A percentile compares a stretch with the other conserved stretches of the same genome.
Evolutionary conservation across 2,329 filamentous ascomycete species (phyloP).

Genomic region (Aspergillus amoenus): DNA sequence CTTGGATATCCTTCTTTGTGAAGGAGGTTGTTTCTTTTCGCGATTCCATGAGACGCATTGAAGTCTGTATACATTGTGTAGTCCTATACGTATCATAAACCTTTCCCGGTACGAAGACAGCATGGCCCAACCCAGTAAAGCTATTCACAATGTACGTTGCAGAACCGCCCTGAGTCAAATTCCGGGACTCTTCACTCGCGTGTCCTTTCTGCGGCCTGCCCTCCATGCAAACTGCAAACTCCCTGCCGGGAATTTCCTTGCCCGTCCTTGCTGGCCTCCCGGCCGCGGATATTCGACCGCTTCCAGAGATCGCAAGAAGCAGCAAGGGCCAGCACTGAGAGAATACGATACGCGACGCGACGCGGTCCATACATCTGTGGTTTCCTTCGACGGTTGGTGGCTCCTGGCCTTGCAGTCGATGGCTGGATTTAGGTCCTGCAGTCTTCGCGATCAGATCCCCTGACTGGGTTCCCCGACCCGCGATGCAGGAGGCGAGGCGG

Average conservation of each 20-base stretch:
- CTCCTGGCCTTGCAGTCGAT: constrained; percentile 1
- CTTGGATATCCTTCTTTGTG: background rate
- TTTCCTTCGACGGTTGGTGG: background rate
- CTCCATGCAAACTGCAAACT: background rate
- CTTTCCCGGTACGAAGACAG: too few relatives aligned
- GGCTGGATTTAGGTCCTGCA: background rate
- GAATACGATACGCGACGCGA: background rate
- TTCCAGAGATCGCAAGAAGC: background rate
- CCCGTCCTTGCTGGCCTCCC: background rate
- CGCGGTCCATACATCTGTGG: background rate
- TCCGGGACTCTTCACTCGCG: too few relatives aligned
- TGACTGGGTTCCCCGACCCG: background rate
- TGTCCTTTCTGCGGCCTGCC: too few relatives aligned
- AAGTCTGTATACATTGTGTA: background rate
- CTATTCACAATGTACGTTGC: too few relatives aligned
- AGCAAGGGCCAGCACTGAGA: background rate
- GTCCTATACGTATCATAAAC: too few relatives aligned
- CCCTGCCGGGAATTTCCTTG: background rate
- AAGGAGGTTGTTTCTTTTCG: background rate
- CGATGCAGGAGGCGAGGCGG: background rate
- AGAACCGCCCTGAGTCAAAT: too few relatives aligned
- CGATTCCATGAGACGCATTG: background rate
- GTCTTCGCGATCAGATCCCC: background rate
- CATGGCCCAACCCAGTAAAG: too few relatives aligned
- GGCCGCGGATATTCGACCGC: background rate